Evolutionary conservation across 106 monocot genomes (phyloP), one percentile per base, ranked within the genome.

Genomic region (Xerophyta viscosa): DNA sequence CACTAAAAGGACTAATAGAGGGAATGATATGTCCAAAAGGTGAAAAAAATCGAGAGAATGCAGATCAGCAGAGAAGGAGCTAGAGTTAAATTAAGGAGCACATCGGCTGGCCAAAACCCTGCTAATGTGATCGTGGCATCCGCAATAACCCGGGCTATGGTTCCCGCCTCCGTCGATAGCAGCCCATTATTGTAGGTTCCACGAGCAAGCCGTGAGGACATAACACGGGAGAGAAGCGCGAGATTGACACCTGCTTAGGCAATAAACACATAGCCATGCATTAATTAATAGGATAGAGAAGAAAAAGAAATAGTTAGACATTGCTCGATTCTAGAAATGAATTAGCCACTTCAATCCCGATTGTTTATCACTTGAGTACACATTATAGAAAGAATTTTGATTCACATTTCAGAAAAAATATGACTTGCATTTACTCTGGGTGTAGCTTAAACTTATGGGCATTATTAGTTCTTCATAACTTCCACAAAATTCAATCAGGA

Each of bases 131-230:
- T 94, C 0, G 84, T 85, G 27, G 28, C 81, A 63, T 94, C 94
- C 24, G 94, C 94, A 29, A 73, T 72, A 22, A 94, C 94, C 21
- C 94, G 64, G 41, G 94, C 94, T 39, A 94, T 19, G 27, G 86
- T 87, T 46, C 86, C 86, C 2, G 86, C 86, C 41, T 87, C 86
- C 0, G 86, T 87, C 2, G 94, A 94, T 20, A 94, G 67, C 11
- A 94, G 70, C 22, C 94, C 94, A 0, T 84, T 88, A 24, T 94
- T 94, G 61, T 70, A 94, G 1, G 88, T 94, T 59, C 94, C 94
- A 24, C 88, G 88, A n/a, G 93, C 84, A 22, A 88, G 73, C 31
- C 94, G 74, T 10, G 94, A 88, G 22, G 94, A 94, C 88, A 94
- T 94, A 0, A 94, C 94, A 41, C 52, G 75, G 1, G 94, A 94